A percentile compares a stretch with the other conserved stretches of the same genome.
These are phyloP conservation scores for Globisporangium carolinianum DNA, from an alignment of 352 stramenopile genomes.

Conservation along the genomic window DNA sequence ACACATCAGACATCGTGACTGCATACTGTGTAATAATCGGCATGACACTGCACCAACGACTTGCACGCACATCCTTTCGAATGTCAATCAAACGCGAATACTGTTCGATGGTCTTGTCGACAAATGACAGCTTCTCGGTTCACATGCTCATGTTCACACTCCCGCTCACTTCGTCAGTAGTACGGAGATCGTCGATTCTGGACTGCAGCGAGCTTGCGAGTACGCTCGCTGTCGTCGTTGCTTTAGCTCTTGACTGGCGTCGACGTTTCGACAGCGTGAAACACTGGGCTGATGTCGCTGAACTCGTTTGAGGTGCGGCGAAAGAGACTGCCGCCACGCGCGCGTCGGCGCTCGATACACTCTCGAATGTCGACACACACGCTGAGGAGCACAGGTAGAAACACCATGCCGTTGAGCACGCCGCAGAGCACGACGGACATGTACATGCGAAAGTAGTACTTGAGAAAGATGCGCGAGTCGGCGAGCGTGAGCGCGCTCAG, in stretches of 20 bases:
- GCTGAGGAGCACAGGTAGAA: conserved; percentile 56
- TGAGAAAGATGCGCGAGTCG: conserved; percentile 80
- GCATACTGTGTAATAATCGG: too few relatives aligned
- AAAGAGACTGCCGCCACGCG: conserved; percentile 3
- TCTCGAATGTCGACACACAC: conserved; percentile 32
- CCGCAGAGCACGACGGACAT: conserved; percentile 72
- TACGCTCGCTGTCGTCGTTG: too few relatives aligned
- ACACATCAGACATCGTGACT: too few relatives aligned
- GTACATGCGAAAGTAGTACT: conserved; percentile 92
- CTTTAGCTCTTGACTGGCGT: background rate
- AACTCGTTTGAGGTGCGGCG: conserved; percentile 5
- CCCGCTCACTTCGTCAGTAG: too few relatives aligned
- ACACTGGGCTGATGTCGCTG: conserved; percentile 17
- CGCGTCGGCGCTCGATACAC: conserved; percentile 22
- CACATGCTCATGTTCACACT: too few relatives aligned
- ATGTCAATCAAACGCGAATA: too few relatives aligned
- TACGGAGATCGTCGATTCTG: too few relatives aligned
- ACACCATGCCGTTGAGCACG: conserved; percentile 66
- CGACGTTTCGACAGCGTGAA: conserved; percentile 1
- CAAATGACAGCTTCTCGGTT: too few relatives aligned
- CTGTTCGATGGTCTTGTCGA: too few relatives aligned
- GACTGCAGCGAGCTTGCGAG: too few relatives aligned
- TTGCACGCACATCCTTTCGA: too few relatives aligned
- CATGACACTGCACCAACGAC: too few relatives aligned
- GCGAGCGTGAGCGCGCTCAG: conserved; percentile 78